Percentiles rank a stretch among this genome's conserved stretches.
Evolutionary conservation across 164 flowering plant genomes (phyloP).

Genomic region (Aristolochia contorta): DNA sequence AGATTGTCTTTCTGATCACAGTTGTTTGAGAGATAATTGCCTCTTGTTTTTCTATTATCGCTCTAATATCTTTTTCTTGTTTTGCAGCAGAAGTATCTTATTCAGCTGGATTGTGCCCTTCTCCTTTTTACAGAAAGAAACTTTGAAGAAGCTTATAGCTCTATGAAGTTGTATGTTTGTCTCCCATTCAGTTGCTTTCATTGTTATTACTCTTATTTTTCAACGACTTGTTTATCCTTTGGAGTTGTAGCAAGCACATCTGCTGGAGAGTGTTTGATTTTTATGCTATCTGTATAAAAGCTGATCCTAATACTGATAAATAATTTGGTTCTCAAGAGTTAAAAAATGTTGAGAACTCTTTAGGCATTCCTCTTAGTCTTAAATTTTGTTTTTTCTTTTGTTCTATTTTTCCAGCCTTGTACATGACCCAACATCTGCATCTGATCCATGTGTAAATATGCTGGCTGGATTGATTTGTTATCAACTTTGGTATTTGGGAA

Average conservation of each 20-base stretch:
- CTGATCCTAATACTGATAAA: neutral
- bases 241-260: neutral
- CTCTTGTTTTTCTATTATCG: neutral
- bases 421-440: constrained; percentile 28
- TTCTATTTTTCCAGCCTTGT: constrained; percentile 27
- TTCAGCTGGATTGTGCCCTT: constrained; percentile 40
- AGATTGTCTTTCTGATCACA: neutral
- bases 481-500: constrained; percentile 49
- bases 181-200: neutral
- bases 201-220: neutral
- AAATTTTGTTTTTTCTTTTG: neutral
- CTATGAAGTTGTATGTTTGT: too few relatives aligned
- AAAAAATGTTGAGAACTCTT: neutral
- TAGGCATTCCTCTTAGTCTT: neutral
- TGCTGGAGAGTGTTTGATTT: neutral
- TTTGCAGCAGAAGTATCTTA: constrained; percentile 41
- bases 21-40: constrained; percentile 19
- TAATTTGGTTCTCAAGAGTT: neutral
- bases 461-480: constrained; percentile 57
- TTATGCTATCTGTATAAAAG: too few relatives aligned
- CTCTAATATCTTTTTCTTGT: neutral
- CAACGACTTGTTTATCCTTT: neutral
- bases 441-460: constrained; percentile 38
- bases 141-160: constrained; percentile 32
- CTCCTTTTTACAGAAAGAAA: constrained; percentile 32